phyloP scores from a whole-genome alignment of 75 land plant genomes.

The Chamaecyparis obtusa region DNA sequence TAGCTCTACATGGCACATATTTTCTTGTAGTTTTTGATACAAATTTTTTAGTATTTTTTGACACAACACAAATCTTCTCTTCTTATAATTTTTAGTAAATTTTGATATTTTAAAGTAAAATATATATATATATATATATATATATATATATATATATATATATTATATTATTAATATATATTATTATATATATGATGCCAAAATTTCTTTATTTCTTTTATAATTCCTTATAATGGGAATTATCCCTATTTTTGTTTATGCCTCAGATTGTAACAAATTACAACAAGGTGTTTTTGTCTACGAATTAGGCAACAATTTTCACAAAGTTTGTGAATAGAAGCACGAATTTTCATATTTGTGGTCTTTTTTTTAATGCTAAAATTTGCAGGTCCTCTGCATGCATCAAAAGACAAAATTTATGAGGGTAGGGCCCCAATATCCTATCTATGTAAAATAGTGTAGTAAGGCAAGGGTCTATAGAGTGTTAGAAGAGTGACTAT shows the following conservation, averaged over 20 bases:
- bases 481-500: no score
- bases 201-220: background rate
- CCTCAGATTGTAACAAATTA: constrained; percentile 12
- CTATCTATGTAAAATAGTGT: no score
- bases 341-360: constrained; percentile 4
- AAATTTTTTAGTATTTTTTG: constrained; percentile 4
- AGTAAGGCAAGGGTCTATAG: no score
- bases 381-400: no score
- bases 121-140: background rate
- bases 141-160: background rate
- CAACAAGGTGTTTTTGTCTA: background rate
- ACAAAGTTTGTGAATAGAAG: constrained; percentile 15
- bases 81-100: background rate
- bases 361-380: background rate
- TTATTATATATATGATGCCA: background rate
- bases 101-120: background rate
- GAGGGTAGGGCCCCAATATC: no score
- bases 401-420: no score
- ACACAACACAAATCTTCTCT: background rate
- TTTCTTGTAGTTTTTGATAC: constrained; percentile 1
- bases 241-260: constrained; percentile 6
- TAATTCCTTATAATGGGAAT: background rate
- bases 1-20: no score
- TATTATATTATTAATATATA: background rate
- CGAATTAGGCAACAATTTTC: background rate